Evolutionary conservation across 805 yeast species (phyloP), one percentile per base, ranked within the genome.

Genomic region (Starmerella stigmatis): DNA sequence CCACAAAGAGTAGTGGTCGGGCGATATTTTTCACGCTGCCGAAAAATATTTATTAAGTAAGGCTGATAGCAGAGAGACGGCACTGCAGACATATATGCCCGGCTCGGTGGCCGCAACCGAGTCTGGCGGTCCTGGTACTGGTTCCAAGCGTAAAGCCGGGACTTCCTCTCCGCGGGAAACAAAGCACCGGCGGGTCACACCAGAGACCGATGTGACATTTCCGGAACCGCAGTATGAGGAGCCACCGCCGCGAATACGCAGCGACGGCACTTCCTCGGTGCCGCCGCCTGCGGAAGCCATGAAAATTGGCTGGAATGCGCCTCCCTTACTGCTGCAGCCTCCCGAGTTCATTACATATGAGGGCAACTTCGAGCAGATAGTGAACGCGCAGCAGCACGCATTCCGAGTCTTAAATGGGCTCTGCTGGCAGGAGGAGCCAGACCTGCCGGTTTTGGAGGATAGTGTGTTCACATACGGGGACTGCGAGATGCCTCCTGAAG

Each of bases 361-460:
- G 22, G 7, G 7, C 5, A 13, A 40, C 7, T 13, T 12, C 19
- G 19, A n/a, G 17, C 43, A 37, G 17, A 16, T 16, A 11, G 15
- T 20, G 17, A 47, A 42, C 21, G 49, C 52, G 2, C 41, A 40
- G 19, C 7, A 20, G 13, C 49, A 49, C 37, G 47, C 43, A 17
- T 25, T 13, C 13, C 19, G 29, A 8, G 49, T 46, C 7, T 37
- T 38, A 10, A 3, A 19, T 13, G 52, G 52, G 5, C 9, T 25
- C 3, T 43, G 45, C 29, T 49, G 52, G 52, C 25, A 29, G 25
- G 31, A 28, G 21, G 31, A 26, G 26, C 13, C 16, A 5, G 33
- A 28, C 13, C 26, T 26, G 13, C 16, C 16, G 25, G 17, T 12
- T 25, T 28, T 35, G 17, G 42, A 30, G n/a, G 23, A 21, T 12